These are phyloP conservation scores for Fusarium agapanthi DNA, from an alignment of 2,329 filamentous ascomycete genomes.

Conservation along the genomic window DNA sequence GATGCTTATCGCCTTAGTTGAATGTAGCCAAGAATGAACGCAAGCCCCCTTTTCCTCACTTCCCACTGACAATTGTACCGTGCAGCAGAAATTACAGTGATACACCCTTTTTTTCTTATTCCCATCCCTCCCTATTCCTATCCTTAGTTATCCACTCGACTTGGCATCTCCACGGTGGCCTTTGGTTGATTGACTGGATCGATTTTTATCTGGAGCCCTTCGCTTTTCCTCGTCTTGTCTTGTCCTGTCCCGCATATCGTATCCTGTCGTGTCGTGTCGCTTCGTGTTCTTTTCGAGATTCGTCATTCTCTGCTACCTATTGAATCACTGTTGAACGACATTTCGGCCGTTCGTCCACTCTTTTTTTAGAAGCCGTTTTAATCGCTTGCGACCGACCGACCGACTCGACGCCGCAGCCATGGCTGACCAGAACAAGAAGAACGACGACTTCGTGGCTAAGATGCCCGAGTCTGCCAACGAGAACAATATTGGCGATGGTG, in stretches of 20 bases:
- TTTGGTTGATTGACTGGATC: conserved; percentile 25
- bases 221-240: conserved; percentile 3
- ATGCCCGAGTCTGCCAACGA: conserved; percentile 27
- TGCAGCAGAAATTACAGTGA: conserved; percentile 1
- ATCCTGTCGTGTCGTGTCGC: background rate
- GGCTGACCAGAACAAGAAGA: conserved; percentile 36
- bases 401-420: conserved; percentile 5
- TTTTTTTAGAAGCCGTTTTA: conserved; percentile 16
- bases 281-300: conserved; percentile 8
- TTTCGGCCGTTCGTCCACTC: conserved; percentile 36
- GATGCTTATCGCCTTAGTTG: conserved; percentile 14
- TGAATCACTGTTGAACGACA: conserved; percentile 30
- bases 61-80: background rate
- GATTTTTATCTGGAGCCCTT: conserved; percentile 20
- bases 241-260: conserved; percentile 1
- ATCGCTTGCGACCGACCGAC: conserved; percentile 13
- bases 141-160: conserved; percentile 11
- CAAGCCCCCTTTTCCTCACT: conserved; percentile 19
- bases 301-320: conserved; percentile 6
- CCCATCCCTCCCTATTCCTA: conserved; percentile 1
- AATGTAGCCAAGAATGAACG: conserved; percentile 14
- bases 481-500: conserved; percentile 30
- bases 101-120: conserved; percentile 8
- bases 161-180: conserved; percentile 26
- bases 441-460: conserved; percentile 34